Conservation (phyloP, 2,329 filamentous ascomycete species). For the Aureobasidium mangrovei region DNA sequence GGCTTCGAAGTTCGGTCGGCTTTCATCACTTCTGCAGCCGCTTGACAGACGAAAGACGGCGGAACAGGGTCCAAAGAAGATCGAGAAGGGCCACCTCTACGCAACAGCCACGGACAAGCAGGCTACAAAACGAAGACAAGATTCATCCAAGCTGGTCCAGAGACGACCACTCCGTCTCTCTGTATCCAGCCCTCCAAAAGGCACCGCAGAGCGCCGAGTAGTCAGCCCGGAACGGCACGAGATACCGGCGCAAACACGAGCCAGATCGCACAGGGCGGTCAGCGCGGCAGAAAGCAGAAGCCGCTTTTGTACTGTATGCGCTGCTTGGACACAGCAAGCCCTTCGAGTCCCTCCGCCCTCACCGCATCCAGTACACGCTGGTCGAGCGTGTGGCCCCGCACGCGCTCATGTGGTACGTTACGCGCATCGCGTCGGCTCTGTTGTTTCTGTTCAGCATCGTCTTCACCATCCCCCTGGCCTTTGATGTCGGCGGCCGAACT, state of each 20-base stretch:
- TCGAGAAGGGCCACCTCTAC: no score
- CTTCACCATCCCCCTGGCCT: slow-evolving; percentile 91
- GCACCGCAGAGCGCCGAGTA: not conserved
- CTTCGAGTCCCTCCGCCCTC: not conserved
- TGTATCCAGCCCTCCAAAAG: not conserved
- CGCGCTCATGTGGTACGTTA: slow-evolving; percentile 60
- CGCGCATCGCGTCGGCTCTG: slow-evolving; percentile 68
- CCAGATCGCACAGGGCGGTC: slow-evolving; percentile 10
- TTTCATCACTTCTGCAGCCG: no score
- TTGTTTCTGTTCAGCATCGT: slow-evolving; percentile 87
- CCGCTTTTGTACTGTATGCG: slow-evolving; percentile 1
- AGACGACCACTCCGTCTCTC: not conserved
- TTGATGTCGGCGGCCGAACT: slow-evolving; percentile 93
- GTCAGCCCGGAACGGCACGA: not conserved
- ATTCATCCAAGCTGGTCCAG: not conserved
- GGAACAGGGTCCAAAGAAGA: no score
- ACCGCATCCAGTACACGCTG: slow-evolving; percentile 8
- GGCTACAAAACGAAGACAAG: slow-evolving; percentile 7
- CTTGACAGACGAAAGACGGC: no score
- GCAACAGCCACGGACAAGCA: not conserved
- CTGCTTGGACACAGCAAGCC: not conserved
- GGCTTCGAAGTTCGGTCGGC: no score
- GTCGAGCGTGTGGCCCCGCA: slow-evolving; percentile 10
- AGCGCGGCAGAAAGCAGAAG: not conserved
- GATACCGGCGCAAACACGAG: not conserved